Base-by-base conservation (phyloP, 768 basidiomycete species). In the Fistulinella prunicolor region DNA sequence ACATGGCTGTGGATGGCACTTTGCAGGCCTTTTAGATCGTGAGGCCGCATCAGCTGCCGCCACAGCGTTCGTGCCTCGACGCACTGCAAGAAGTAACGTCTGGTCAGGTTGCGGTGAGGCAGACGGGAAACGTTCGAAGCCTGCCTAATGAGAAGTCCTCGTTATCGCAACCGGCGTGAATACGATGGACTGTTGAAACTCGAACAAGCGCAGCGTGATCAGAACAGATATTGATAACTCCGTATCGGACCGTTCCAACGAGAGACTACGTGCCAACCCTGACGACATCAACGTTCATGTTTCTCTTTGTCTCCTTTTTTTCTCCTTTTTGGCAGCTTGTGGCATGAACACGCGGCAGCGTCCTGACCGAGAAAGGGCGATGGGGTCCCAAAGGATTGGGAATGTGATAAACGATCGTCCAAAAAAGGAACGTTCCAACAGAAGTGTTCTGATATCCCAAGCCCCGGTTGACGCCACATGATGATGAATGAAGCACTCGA, bases 391-490 rank as follows among this genome's bases (percentile, higher is more conserved):
- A 56, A 9, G 46, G 42, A 17, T 44, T 42, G 44, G 13, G 6
- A 19, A 38, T 39, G 49, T 40, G 38, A 65, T 54, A 60, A 61
- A 63, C 46, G 32, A 41, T 28, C 38, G 13, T 38, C 51, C 29
- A 17, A 6, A 63, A 53, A 20, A 29, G 57, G 59, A 38, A 61
- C 0, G 44, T 68, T 64, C 64, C 53, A 68, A 57, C 54, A 55
- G 64, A 66, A 65, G 45, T 45, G 45, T 68, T 32, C 64, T 65
- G 65, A 64, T 50, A n/a, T 50, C 9, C 49, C 47, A 26, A 22
- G 3, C 50, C 42, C 1, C 17, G 35, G 35, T 17, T 10, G 30
- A 5, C 35, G 35, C 35, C 35, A 19, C 17, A 4, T 36, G 35
- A n/a, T 19, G 30, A n/a, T 12, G 4, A 54, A 51, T 54, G n/a